phyloP scores from a whole-genome alignment of 2,329 filamentous ascomycete species.

The Dothistroma septosporum region DNA sequence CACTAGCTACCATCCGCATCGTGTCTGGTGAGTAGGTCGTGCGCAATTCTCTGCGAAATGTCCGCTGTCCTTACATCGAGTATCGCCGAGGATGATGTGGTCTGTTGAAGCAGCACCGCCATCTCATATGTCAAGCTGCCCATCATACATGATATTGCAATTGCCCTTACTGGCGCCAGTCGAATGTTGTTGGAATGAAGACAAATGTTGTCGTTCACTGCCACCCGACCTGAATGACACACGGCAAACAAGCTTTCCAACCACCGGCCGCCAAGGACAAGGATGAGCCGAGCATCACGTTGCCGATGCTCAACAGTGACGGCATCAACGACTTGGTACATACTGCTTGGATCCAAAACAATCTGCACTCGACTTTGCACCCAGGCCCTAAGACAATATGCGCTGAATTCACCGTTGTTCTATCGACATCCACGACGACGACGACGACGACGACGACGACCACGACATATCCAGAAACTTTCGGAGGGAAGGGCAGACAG shows the following conservation, averaged over 20 bases:
- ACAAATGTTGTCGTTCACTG: background rate
- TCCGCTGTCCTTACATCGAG: no score
- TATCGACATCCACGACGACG: background rate
- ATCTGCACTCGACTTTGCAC: background rate
- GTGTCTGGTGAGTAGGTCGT: no score
- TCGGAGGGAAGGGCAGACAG: background rate
- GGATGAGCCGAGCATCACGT: background rate
- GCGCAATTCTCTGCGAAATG: no score
- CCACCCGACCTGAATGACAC: no score
- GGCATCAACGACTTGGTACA: constrained; percentile 53
- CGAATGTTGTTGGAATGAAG: background rate
- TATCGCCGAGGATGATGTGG: no score
- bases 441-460: background rate
- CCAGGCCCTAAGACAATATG: background rate
- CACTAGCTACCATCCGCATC: no score
- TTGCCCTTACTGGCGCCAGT: no score
- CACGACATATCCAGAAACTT: background rate
- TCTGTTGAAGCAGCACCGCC: no score
- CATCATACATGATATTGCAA: no score
- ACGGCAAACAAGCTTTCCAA: constrained; percentile 1
- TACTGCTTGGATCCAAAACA: constrained; percentile 21
- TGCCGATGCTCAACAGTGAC: constrained; percentile 24
- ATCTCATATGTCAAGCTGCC: no score
- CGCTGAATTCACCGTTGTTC: background rate
- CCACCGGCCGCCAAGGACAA: background rate